Percentiles rank a stretch among this genome's conserved stretches.
Conservation (phyloP, 2,329 filamentous ascomycete species). For the Myriosclerotinia curreyana region DNA sequence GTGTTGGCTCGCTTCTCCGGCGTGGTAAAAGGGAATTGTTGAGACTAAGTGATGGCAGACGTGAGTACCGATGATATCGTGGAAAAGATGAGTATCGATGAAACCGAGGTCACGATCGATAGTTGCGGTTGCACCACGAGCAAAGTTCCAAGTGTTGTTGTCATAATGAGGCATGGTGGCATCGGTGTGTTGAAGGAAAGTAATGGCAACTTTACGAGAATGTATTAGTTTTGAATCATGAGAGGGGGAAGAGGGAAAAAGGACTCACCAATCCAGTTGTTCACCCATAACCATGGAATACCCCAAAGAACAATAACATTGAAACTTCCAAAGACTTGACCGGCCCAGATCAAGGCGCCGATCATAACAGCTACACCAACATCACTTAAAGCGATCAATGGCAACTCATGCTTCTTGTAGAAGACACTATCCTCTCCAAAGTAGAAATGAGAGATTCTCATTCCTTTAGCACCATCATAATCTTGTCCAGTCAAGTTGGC, state of each 20-base stretch:
- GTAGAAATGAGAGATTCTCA: constrained; percentile 46
- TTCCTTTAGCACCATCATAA: constrained; percentile 35
- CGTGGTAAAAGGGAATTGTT: constrained; percentile 60
- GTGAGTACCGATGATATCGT: constrained; percentile 63
- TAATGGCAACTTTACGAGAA: constrained; percentile 58
- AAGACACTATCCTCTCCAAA: constrained; percentile 61
- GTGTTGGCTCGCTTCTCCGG: constrained; percentile 55
- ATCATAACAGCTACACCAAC: constrained; percentile 54
- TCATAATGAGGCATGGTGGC: constrained; percentile 55
- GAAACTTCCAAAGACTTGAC: constrained; percentile 52
- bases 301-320: constrained; percentile 59
- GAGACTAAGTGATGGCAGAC: constrained; percentile 63
- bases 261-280: constrained; percentile 63
- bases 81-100: constrained; percentile 62
- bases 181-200: constrained; percentile 72
- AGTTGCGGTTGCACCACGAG: constrained; percentile 59
- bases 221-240: constrained; percentile 28
- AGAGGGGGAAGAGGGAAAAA: constrained; percentile 19
- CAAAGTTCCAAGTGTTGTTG: constrained; percentile 57
- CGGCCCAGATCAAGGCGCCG: constrained; percentile 50
- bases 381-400: constrained; percentile 57
- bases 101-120: constrained; percentile 64
- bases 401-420: constrained; percentile 56
- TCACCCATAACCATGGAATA: constrained; percentile 66
- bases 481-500: constrained; percentile 48